Evolutionary conservation across 2,329 filamentous ascomycete genomes (phyloP).

Genomic region (Verticillium nubilum): DNA sequence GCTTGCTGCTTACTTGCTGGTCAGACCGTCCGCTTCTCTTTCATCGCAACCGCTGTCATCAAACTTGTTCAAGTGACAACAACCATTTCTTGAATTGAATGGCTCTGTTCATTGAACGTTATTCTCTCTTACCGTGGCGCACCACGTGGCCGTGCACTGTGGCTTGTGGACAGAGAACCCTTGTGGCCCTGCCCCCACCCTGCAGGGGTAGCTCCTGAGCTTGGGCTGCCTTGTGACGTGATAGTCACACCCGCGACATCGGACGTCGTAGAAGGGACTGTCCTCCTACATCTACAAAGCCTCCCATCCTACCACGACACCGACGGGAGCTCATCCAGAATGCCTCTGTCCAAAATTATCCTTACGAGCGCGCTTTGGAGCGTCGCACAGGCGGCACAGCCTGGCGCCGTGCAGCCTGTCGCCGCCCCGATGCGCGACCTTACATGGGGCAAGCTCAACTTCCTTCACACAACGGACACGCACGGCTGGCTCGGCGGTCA

Average conservation of each 20-base stretch:
- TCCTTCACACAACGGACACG: slow-evolving; percentile 92
- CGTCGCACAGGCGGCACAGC: slow-evolving; percentile 56
- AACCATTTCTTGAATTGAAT: too few species aligned
- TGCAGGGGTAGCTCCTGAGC: not conserved
- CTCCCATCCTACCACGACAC: not conserved
- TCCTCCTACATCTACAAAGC: not conserved
- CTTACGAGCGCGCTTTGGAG: slow-evolving; percentile 25
- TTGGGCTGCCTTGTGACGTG: not conserved
- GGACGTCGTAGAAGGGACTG: not conserved
- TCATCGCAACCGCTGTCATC: too few species aligned
- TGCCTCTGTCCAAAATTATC: slow-evolving; percentile 6
- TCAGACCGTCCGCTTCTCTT: too few species aligned
- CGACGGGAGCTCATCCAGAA: not conserved
- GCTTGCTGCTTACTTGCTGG: too few species aligned
- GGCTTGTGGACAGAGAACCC: too few species aligned
- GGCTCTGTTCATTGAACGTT: too few species aligned
- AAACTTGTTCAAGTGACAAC: too few species aligned
- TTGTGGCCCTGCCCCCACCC: too few species aligned
- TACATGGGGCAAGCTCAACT: slow-evolving; percentile 91
- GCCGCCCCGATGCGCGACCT: slow-evolving; percentile 78
- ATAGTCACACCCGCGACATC: not conserved
- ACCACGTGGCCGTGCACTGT: too few species aligned
- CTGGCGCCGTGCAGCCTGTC: slow-evolving; percentile 71
- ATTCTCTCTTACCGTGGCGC: too few species aligned
- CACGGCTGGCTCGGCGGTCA: slow-evolving; percentile 96